Evolutionary conservation across 2,329 filamentous ascomycete species (phyloP).

Genomic region (Monilinia fructigena): DNA sequence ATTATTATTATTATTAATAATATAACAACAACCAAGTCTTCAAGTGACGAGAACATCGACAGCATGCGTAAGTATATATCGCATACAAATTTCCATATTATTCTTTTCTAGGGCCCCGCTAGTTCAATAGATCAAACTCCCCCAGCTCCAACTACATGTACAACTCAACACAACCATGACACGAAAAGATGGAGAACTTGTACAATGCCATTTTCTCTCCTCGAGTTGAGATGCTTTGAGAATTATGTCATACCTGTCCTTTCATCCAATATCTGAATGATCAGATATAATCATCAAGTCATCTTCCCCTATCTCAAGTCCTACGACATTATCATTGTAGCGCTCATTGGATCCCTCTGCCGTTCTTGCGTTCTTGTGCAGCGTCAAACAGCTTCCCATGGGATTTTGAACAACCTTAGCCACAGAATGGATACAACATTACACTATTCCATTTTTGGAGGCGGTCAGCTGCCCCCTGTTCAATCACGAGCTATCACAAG

Average conservation of each 20-base stretch:
- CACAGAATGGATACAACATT: background rate
- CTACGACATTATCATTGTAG: background rate
- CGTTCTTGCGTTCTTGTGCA: background rate
- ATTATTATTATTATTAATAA: too few species aligned
- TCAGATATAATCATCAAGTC: background rate
- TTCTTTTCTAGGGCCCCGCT: background rate
- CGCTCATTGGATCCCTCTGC: conserved; percentile 11
- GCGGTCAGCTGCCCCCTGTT: conserved; percentile 16
- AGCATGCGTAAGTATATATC: conserved; percentile 10
- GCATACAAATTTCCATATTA: background rate
- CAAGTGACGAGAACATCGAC: background rate
- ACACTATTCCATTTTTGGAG: conserved; percentile 1
- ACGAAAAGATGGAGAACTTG: background rate
- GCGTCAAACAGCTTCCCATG: conserved; percentile 4
- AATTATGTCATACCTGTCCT: background rate
- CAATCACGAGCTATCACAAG: conserved; percentile 10
- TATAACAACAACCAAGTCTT: background rate
- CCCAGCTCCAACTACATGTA: background rate
- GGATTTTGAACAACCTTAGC: conserved; percentile 13
- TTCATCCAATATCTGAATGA: background rate
- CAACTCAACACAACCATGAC: background rate
- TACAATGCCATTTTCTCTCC: background rate
- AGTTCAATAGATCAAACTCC: too few species aligned
- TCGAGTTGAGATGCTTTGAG: background rate
- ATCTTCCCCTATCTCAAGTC: background rate